Conservation (phyloP, 2,329 filamentous ascomycete genomes). For the Aspergillus puulaauensis region DNA sequence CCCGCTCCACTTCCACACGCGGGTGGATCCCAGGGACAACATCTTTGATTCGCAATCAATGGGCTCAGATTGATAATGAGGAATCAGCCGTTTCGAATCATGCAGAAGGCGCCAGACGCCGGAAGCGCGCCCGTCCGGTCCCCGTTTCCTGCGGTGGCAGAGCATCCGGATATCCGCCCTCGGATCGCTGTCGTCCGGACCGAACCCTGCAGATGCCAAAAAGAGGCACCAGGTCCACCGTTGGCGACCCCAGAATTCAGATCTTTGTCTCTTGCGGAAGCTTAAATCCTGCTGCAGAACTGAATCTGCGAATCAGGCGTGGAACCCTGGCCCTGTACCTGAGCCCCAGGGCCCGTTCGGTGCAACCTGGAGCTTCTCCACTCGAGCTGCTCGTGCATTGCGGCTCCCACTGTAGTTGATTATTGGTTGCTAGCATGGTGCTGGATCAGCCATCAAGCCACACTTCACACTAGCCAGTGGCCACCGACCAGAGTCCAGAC, state of each 20-base stretch:
- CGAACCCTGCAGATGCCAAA: neutral
- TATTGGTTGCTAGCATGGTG: neutral
- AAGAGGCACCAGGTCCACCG: neutral
- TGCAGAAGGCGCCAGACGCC: neutral
- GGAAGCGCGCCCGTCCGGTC: neutral
- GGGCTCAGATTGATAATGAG: neutral
- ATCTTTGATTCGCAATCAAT: neutral
- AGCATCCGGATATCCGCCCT: neutral
- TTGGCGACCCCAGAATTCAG: too few species aligned
- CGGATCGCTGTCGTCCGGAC: conserved; percentile 5
- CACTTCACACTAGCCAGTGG: neutral
- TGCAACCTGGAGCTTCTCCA: neutral
- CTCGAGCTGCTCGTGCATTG: neutral
- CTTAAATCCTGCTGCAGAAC: conserved; percentile 1
- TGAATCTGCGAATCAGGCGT: neutral
- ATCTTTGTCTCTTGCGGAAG: neutral
- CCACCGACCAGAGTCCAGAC: too few species aligned
- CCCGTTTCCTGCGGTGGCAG: neutral
- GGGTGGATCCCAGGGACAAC: neutral
- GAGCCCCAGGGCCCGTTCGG: too few species aligned
- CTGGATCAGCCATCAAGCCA: neutral
- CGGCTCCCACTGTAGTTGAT: neutral
- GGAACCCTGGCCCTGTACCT: neutral
- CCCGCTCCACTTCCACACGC: neutral
- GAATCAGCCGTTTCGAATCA: neutral